Conservation (phyloP, 257 asterid genomes). For the Rhazya stricta region DNA sequence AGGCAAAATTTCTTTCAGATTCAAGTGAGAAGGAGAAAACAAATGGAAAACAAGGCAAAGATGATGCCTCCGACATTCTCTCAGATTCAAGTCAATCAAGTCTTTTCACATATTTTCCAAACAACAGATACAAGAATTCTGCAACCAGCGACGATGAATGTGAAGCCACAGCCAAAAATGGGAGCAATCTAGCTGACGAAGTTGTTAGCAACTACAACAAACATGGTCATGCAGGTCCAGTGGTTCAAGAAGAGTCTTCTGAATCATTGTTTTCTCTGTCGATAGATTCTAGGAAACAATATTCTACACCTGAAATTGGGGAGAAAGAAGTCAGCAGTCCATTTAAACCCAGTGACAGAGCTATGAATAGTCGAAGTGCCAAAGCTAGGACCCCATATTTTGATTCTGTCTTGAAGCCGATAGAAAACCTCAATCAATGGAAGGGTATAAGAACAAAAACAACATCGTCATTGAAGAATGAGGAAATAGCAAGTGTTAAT, state of each 20-base stretch:
- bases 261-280: constrained; percentile 30
- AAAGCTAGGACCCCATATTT: constrained; percentile 7
- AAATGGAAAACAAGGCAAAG: constrained; percentile 3
- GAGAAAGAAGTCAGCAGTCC: constrained; percentile 31
- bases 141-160: constrained; percentile 18
- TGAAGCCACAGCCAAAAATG: constrained; percentile 3
- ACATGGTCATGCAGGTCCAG: not conserved
- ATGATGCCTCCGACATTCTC: not conserved
- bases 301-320: constrained; percentile 14
- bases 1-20: constrained; percentile 8
- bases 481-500: constrained; percentile 38
- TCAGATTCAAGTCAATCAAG: constrained; percentile 22
- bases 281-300: constrained; percentile 20
- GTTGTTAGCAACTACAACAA: constrained; percentile 4
- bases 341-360: not conserved
- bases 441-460: constrained; percentile 10
- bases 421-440: constrained; percentile 20
- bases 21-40: not conserved
- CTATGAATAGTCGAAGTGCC: not conserved
- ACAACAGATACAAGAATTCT: constrained; percentile 8
- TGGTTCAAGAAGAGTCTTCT: constrained; percentile 23
- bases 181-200: not conserved
- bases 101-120: constrained; percentile 17
- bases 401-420: constrained; percentile 23
- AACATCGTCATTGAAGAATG: not conserved